A percentile compares a stretch with the other conserved stretches of the same genome.
These are phyloP conservation scores for Phytophthora pluvialis DNA, from an alignment of 352 stramenopile species.

Conservation along the genomic window DNA sequence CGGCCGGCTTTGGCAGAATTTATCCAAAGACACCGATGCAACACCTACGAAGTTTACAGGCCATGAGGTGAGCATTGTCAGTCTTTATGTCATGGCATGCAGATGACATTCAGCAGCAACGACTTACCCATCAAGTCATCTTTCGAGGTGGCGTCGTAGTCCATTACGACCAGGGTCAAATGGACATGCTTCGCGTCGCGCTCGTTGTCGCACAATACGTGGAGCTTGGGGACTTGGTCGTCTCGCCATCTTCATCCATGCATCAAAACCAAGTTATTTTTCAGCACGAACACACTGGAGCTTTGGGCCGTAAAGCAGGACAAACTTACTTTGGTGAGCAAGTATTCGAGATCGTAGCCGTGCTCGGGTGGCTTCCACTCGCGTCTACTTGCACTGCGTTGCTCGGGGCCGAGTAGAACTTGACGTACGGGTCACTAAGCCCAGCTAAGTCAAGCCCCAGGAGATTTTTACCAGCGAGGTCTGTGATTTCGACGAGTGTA, in stretches of 20 bases:
- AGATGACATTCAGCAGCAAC: neutral
- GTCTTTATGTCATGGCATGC: neutral
- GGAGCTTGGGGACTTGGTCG: constrained; percentile 70
- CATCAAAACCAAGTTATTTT: constrained; percentile 1
- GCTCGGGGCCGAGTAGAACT: constrained; percentile 74
- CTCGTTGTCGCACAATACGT: constrained; percentile 56
- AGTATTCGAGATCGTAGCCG: constrained; percentile 65
- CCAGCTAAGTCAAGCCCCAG: constrained; percentile 78
- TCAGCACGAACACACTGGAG: neutral
- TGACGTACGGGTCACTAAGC: constrained; percentile 85
- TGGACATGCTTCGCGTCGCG: constrained; percentile 68
- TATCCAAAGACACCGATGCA: constrained; percentile 61
- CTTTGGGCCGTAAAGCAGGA: neutral
- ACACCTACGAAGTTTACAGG: constrained; percentile 41
- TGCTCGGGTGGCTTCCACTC: constrained; percentile 58
- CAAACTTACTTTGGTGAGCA: constrained; percentile 63
- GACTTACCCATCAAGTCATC: constrained; percentile 73
- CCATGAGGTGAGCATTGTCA: constrained; percentile 3
- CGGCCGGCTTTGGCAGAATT: constrained; percentile 48
- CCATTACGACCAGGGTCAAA: constrained; percentile 79
- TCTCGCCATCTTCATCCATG: constrained; percentile 54
- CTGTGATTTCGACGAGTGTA: constrained; percentile 65
- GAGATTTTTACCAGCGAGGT: constrained; percentile 64
- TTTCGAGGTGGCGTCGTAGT: constrained; percentile 79
- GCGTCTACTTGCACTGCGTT: constrained; percentile 57